Base-by-base conservation (phyloP, 2,329 filamentous ascomycete genomes). In the Cadophora luteo-olivacea region DNA sequence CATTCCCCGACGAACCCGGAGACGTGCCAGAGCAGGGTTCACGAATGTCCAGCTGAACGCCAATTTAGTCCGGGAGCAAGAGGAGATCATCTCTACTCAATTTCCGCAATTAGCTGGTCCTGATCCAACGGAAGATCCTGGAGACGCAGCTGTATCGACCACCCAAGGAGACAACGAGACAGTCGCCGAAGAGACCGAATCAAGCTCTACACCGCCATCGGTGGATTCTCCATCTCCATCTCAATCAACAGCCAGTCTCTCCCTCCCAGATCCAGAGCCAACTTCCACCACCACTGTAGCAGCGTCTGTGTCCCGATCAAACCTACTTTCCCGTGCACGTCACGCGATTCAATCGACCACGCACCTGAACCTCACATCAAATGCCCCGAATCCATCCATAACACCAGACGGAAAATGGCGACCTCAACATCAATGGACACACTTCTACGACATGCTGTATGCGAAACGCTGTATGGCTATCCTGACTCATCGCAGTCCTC, bases 401-500 rank as follows among this genome's bases (percentile, higher is more conserved):
- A 72, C 68, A n/a, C 61, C 69, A 4, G 72, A 75, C 1, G 77
- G 86, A 80, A 89, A 89, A 75, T 89, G 86, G 86, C 79, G 81
- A 60, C 86, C 86, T 1, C 80, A 82, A 68, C 85, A 87, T 73
- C 78, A 81, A 63, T 88, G 86, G 86, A 84, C 84, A 6, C 79
- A 79, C 55, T 82, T 82, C 41, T 86, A 88, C 77, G 86, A 89
- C 72, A 81, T 87, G 78, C 79, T 87, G 33, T 89, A 89, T 69
- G 86, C 86, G 63, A 87, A 86, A 76, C 80, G 87, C 11, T 89
- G 86, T 78, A 87, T 87, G 76, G 84, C 84, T n/a, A 84, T 87
- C 61, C 79, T 89, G 11, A 80, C 87, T 29, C 86, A 85, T 76
- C 81, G 84, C 67, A 85, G 84, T 68, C 87, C 87, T 29, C 81